Evolutionary conservation across 768 basidiomycete genomes (phyloP), one percentile per base, ranked within the genome.

Genomic region (Rhizopogon sp.): DNA sequence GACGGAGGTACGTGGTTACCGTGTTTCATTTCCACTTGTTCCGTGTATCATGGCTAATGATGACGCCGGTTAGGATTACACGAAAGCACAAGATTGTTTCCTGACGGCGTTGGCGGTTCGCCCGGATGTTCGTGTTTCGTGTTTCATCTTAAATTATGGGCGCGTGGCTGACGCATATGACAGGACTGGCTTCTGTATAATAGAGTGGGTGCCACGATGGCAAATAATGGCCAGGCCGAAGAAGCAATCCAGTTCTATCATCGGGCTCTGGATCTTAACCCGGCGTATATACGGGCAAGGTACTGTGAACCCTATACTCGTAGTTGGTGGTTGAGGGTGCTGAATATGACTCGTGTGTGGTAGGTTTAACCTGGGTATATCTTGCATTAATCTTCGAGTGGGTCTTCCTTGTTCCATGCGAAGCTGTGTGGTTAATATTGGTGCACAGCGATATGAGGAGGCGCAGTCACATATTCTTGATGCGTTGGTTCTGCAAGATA

Each of bases 171-270:
- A 22, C 58, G 6, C 8, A 42, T 39, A 33, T 20, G 16, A 13
- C 62, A 95, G 91, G 94, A 98, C 66, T 96, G 90, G 87, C 73
- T 91, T 39, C 71, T 98, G 55, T 96, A 90, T 71, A 98, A 98
- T 65, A 83, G 95, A 14, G 88, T 96, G 41, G 95, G 95, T 13
- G 95, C 95, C 14, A 95, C 93, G 5, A 84, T 94, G 74, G 95
- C 95, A 25, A 98, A 97, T 70, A 90, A 83, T 63, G 86, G 93
- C 22, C 76, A 75, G 52, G 79, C 93, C 11, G 82, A 80, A 37
- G 83, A 91, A 51, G 95, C 95, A n/a, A 75, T 94, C 3, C 76
- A 86, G 56, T 96, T 92, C 67, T 98, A 98, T 70, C 80, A 84
- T 64, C 82, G 79, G 33, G 95, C 95, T 2, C 77, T 97, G 33